Evolutionary conservation across 306 rosid genomes (phyloP).

Genomic region (Lathyrus sativus): DNA sequence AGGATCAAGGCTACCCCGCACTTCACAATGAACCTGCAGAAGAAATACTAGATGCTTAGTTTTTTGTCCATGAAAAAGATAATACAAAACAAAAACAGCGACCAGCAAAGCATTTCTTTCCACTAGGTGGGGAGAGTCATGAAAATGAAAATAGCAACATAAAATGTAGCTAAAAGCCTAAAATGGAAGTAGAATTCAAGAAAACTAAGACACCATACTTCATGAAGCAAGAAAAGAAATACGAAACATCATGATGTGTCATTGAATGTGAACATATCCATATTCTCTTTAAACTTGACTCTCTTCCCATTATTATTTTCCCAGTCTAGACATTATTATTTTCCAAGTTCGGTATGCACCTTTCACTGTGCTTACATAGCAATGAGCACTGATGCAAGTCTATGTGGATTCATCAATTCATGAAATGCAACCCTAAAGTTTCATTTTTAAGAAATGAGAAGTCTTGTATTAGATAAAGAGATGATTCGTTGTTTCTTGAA

Average conservation of each 20-base stretch:
- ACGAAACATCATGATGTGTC: constrained; percentile 12
- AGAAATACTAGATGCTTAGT: constrained; percentile 20
- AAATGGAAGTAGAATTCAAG: constrained; percentile 8
- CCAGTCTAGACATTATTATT: constrained; percentile 11
- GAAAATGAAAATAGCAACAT: constrained; percentile 5
- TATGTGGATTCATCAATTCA: constrained; percentile 19
- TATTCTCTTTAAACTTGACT: constrained; percentile 14
- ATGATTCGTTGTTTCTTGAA: constrained; percentile 8
- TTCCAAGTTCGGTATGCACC: neutral
- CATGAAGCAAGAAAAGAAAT: constrained; percentile 20
- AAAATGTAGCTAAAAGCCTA: neutral
- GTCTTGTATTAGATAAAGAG: constrained; percentile 4
- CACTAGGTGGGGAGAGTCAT: neutral
- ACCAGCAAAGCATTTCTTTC: neutral
- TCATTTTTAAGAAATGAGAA: constrained; percentile 3
- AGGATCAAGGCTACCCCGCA: constrained; percentile 79
- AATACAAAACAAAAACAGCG: constrained; percentile 13
- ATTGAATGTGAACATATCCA: neutral
- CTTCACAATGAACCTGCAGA: constrained; percentile 65
- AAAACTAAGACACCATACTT: constrained; percentile 9
- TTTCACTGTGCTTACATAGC: constrained; percentile 1
- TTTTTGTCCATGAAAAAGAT: constrained; percentile 24
- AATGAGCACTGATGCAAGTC: constrained; percentile 4
- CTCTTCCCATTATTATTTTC: constrained; percentile 11
- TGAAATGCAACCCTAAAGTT: constrained; percentile 27